These are phyloP conservation scores for Tubosaeta sp. DNA, from an alignment of 768 basidiomycete species.

Conservation along the genomic window DNA sequence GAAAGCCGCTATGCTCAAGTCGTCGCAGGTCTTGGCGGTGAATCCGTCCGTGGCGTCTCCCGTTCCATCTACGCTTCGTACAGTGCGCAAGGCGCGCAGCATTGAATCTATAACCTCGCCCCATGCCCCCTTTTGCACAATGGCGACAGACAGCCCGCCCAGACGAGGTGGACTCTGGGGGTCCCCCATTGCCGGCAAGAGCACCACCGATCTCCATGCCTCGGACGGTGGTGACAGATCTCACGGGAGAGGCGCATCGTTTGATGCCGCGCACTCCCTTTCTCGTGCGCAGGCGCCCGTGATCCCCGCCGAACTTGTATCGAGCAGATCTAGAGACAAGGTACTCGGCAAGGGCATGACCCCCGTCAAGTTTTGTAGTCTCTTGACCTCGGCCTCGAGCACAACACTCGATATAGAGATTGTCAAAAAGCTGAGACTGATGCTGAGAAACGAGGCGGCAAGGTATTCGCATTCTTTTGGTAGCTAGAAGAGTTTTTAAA, in stretches of 20 bases:
- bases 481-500: constrained; percentile 1
- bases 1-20: constrained; percentile 90
- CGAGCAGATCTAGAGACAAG: constrained; percentile 50
- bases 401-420: constrained; percentile 78
- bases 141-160: constrained; percentile 33
- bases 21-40: constrained; percentile 61
- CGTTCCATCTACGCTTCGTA: constrained; percentile 45
- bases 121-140: constrained; percentile 37
- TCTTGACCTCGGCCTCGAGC: constrained; percentile 65
- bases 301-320: constrained; percentile 32
- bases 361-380: constrained; percentile 62
- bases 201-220: constrained; percentile 27
- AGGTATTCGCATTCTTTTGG: constrained; percentile 41
- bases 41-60: constrained; percentile 31
- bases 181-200: constrained; percentile 28
- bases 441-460: constrained; percentile 90
- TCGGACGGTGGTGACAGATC: constrained; percentile 28
- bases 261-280: constrained; percentile 50
- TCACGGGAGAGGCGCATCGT: constrained; percentile 58
- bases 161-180: constrained; percentile 23
- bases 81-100: constrained; percentile 67
- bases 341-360: constrained; percentile 49
- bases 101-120: constrained; percentile 63
- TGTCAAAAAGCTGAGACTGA: constrained; percentile 80
- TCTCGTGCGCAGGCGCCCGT: constrained; percentile 52